Evolutionary conservation across 129 eudicot genomes (phyloP).

Genomic region (Flaveria bidentis): DNA sequence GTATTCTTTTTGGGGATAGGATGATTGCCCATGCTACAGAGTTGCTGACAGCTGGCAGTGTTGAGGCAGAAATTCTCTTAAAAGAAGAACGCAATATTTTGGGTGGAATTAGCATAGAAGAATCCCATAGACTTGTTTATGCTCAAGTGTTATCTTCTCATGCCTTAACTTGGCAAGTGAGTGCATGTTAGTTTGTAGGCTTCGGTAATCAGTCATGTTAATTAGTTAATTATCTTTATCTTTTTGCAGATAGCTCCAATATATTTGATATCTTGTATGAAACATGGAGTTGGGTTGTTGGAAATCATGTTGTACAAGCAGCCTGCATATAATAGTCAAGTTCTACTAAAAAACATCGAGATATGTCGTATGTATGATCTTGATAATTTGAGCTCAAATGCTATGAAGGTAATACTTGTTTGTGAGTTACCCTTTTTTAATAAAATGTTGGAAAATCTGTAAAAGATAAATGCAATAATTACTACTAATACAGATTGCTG

Average conservation of each 20-base stretch:
- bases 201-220: neutral
- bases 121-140: slow-evolving; percentile 89
- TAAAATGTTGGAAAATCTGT: slow-evolving; percentile 1
- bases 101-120: slow-evolving; percentile 92
- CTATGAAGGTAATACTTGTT: slow-evolving; percentile 74
- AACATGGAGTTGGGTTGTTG: slow-evolving; percentile 87
- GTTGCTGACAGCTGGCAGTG: slow-evolving; percentile 81
- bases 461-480: neutral
- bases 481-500: slow-evolving; percentile 65
- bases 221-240: neutral
- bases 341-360: slow-evolving; percentile 83
- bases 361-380: slow-evolving; percentile 92
- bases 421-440: neutral
- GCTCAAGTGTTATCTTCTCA: slow-evolving; percentile 95
- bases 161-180: slow-evolving; percentile 94
- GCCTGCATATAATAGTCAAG: slow-evolving; percentile 75
- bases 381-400: slow-evolving; percentile 61
- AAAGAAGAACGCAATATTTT: slow-evolving; percentile 62
- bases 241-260: slow-evolving; percentile 83
- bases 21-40: slow-evolving; percentile 93
- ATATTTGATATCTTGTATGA: slow-evolving; percentile 78
- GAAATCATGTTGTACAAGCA: slow-evolving; percentile 85
- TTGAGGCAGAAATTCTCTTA: slow-evolving; percentile 75
- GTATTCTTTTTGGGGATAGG: slow-evolving; percentile 45
- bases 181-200: slow-evolving; percentile 29